Conservation (phyloP, 305 asterid species). For the Striga hermonthica region DNA sequence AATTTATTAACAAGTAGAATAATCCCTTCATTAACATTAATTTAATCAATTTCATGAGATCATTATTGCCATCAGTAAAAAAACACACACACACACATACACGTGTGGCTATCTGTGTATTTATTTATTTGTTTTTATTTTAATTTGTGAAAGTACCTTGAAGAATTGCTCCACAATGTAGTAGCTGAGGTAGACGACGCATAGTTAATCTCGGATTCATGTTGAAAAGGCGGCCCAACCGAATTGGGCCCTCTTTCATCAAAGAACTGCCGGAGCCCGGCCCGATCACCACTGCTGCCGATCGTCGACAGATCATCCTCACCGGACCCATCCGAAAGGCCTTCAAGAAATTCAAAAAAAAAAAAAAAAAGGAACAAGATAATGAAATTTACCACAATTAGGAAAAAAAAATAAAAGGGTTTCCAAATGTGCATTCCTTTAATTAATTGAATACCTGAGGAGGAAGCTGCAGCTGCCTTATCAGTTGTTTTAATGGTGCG, state of each 20-base stretch:
- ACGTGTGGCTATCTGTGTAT: neutral
- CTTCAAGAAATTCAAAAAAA: slow-evolving; percentile 15
- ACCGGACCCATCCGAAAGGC: slow-evolving; percentile 44
- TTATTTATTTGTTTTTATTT: neutral
- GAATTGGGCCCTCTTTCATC: slow-evolving; percentile 52
- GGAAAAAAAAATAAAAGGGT: too few relatives aligned
- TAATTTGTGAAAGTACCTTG: slow-evolving; percentile 42
- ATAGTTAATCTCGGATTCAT: slow-evolving; percentile 52
- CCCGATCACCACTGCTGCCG: slow-evolving; percentile 34
- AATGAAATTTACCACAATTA: too few relatives aligned
- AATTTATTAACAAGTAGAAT: slow-evolving; percentile 6
- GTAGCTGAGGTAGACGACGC: slow-evolving; percentile 48
- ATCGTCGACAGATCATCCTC: slow-evolving; percentile 44
- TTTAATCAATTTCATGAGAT: neutral
- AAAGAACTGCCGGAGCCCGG: slow-evolving; percentile 38
- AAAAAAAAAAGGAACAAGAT: too few relatives aligned
- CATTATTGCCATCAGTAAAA: slow-evolving; percentile 25
- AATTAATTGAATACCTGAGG: too few relatives aligned
- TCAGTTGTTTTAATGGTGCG: slow-evolving; percentile 90
- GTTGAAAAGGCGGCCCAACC: slow-evolving; percentile 49
- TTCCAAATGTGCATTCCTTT: too few relatives aligned
- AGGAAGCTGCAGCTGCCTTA: slow-evolving; percentile 87
- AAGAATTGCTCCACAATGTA: slow-evolving; percentile 87
- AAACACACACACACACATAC: neutral
- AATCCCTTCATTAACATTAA: neutral